Conservation (phyloP, 2,329 filamentous ascomycete species). For the Podosphaera aphanis region DNA sequence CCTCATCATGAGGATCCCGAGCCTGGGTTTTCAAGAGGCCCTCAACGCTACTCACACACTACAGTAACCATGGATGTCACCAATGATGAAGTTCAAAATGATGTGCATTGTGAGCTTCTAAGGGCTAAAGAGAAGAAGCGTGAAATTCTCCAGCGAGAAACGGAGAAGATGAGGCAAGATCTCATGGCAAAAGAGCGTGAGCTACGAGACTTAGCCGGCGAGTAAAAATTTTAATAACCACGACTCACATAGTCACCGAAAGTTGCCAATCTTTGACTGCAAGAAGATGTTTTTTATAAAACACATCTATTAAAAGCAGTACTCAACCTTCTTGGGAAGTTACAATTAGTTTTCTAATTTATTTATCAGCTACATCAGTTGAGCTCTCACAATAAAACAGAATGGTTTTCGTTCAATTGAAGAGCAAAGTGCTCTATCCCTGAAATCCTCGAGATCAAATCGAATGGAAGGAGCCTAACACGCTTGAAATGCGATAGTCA, state of each 20-base stretch:
- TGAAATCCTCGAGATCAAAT: too few species aligned
- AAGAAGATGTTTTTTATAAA: too few species aligned
- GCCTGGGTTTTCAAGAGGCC: conserved; percentile 5
- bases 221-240: not conserved
- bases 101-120: conserved; percentile 22
- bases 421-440: too few species aligned
- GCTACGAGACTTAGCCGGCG: conserved; percentile 10
- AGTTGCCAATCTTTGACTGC: too few species aligned
- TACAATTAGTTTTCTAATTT: too few species aligned
- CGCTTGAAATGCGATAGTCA: too few species aligned
- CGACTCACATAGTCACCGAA: not conserved
- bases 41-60: conserved; percentile 5
- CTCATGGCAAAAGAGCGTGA: conserved; percentile 15
- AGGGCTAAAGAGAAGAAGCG: conserved; percentile 35
- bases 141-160: conserved; percentile 44
- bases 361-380: too few species aligned
- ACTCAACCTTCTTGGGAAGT: too few species aligned
- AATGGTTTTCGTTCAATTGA: too few species aligned
- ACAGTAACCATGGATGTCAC: not conserved
- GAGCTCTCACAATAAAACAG: too few species aligned
- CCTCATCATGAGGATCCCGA: conserved; percentile 17
- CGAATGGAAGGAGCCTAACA: too few species aligned
- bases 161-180: conserved; percentile 39
- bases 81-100: conserved; percentile 12
- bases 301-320: too few species aligned